Evolutionary conservation across 495 filamentous ascomycete genomes (phyloP).

Genomic region (Neurospora hispaniola): DNA sequence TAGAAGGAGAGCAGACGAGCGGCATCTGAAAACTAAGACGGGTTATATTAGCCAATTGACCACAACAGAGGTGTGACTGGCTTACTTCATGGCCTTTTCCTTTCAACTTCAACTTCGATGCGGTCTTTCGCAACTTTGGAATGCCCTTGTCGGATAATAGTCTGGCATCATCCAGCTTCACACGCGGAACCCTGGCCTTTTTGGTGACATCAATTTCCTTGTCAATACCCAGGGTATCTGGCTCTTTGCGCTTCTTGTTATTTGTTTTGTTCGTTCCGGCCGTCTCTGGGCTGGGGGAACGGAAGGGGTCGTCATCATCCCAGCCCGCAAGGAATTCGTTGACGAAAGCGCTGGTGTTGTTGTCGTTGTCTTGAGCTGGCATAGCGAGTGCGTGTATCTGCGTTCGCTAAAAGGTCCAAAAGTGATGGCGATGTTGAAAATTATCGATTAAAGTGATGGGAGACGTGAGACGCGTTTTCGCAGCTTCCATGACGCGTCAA

Average conservation of each 20-base stretch:
- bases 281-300: constrained; percentile 21
- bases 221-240: constrained; percentile 59
- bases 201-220: constrained; percentile 74
- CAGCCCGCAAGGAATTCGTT: constrained; percentile 10
- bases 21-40: constrained; percentile 67
- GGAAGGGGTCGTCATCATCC: constrained; percentile 25
- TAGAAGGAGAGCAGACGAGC: constrained; percentile 78
- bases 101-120: constrained; percentile 67
- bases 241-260: constrained; percentile 24
- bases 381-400: not conserved
- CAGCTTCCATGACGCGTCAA: not conserved
- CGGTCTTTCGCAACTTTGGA: constrained; percentile 63
- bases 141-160: constrained; percentile 74
- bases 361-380: not conserved
- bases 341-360: not conserved
- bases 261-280: constrained; percentile 12
- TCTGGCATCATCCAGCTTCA: constrained; percentile 80
- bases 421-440: not conserved
- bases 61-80: not conserved
- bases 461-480: not conserved
- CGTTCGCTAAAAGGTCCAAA: not conserved
- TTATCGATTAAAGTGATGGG: not conserved
- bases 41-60: not conserved
- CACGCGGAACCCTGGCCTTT: constrained; percentile 54
- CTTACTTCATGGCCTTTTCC: constrained; percentile 88